Conservation (phyloP, 768 basidiomycete genomes). For the Russula brevipes region DNA sequence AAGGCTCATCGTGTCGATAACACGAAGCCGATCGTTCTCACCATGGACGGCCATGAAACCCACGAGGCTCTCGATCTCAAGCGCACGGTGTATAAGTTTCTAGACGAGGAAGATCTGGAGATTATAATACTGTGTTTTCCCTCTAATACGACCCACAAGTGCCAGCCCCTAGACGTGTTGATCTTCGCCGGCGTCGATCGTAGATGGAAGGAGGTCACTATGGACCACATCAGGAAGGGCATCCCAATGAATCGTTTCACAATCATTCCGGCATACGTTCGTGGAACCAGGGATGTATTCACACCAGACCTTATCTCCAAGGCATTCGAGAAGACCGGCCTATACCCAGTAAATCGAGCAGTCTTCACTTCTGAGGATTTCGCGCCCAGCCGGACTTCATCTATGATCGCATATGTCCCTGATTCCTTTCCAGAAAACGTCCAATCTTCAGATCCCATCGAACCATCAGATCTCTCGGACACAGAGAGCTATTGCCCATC, state of each 20-base stretch:
- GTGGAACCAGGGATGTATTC: accelerated
- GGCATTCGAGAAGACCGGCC: neutral
- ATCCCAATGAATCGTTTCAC: neutral
- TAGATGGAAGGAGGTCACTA: neutral
- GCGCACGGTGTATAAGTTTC: neutral
- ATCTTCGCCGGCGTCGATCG: neutral
- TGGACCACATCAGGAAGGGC: neutral
- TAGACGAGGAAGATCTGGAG: neutral
- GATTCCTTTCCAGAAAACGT: neutral
- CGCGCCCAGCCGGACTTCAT: neutral
- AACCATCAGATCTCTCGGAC: neutral
- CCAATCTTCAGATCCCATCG: neutral
- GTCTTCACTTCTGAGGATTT: neutral
- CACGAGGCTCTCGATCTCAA: neutral
- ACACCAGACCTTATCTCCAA: neutral
- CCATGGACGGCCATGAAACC: neutral
- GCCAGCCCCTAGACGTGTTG: neutral
- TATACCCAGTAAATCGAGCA: neutral
- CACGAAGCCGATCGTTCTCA: neutral
- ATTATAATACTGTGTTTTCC: neutral
- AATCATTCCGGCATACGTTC: neutral
- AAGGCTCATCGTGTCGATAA: neutral
- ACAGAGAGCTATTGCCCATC: too few species aligned
- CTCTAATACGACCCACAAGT: neutral
- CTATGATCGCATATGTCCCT: neutral